Percentiles rank a stretch among this genome's conserved stretches.
Conservation (phyloP, 2,329 filamentous ascomycete species). For the Ophiosphaerella narmari region DNA sequence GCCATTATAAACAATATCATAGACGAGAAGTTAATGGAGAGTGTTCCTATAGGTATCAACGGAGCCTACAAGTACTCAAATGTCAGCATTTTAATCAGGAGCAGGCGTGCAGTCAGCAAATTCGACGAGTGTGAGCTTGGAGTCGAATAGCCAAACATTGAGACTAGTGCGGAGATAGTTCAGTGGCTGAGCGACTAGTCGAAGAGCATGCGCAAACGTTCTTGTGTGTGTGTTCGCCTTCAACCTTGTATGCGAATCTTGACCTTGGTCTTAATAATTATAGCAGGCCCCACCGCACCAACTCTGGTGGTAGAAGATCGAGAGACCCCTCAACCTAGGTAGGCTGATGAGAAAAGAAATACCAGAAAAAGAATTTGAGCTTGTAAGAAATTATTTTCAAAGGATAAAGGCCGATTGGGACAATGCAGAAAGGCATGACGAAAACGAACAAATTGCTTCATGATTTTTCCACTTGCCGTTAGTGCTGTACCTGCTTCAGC, state of each 20-base stretch:
- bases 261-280: no score
- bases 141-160: not conserved
- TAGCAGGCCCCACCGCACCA: no score
- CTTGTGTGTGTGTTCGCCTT: no score
- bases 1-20: constrained; percentile 4
- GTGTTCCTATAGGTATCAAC: not conserved
- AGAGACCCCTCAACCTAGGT: not conserved
- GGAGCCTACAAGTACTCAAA: no score
- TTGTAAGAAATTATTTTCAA: not conserved
- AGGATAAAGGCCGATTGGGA: not conserved
- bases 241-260: no score
- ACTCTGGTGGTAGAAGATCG: not conserved
- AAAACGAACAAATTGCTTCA: no score
- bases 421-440: not conserved
- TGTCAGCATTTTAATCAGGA: not conserved
- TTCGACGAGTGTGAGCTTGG: constrained; percentile 3
- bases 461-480: no score
- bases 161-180: not conserved
- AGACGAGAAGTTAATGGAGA: constrained; percentile 1
- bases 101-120: not conserved
- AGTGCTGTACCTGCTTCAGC: no score
- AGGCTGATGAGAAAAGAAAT: not conserved
- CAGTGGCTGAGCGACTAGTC: no score
- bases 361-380: not conserved
- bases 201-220: no score